Evolutionary conservation across 2,329 filamentous ascomycete genomes (phyloP).

Genomic region (Aspergillus fumigatus): DNA sequence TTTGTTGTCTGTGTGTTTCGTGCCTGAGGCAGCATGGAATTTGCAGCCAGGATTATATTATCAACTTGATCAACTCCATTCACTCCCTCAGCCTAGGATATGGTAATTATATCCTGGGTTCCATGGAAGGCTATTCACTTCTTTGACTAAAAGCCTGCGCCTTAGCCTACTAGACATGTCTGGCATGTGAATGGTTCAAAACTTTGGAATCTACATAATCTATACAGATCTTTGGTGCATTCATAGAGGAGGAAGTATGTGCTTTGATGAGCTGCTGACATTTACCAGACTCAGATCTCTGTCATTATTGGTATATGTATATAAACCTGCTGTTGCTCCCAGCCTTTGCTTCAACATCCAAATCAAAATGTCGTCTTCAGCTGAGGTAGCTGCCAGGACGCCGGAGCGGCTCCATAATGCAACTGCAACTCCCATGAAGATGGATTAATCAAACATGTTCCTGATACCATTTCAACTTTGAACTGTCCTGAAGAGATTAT

Average conservation of each 20-base stretch:
- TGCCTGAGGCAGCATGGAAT: neutral
- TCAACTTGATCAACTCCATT: neutral
- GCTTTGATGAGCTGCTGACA: neutral
- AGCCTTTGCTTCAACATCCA: neutral
- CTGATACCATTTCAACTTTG: neutral
- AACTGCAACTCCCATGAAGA: neutral
- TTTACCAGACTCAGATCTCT: neutral
- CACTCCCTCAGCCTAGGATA: neutral
- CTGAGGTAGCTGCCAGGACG: neutral
- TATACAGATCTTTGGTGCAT: no score
- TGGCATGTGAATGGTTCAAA: no score
- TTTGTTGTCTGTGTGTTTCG: neutral
- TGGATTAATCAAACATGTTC: neutral
- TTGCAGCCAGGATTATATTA: no score
- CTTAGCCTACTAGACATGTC: no score
- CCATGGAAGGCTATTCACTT: neutral
- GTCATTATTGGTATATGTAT: neutral
- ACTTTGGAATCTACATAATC: no score
- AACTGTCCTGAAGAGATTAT: neutral
- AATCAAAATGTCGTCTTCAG: neutral
- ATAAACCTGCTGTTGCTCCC: neutral
- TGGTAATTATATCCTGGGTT: neutral
- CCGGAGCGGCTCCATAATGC: neutral
- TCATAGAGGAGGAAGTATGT: neutral
- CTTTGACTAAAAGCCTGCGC: neutral